These are phyloP conservation scores for Cercospora sesami DNA, from an alignment of 2,329 filamentous ascomycete genomes.

Conservation along the genomic window DNA sequence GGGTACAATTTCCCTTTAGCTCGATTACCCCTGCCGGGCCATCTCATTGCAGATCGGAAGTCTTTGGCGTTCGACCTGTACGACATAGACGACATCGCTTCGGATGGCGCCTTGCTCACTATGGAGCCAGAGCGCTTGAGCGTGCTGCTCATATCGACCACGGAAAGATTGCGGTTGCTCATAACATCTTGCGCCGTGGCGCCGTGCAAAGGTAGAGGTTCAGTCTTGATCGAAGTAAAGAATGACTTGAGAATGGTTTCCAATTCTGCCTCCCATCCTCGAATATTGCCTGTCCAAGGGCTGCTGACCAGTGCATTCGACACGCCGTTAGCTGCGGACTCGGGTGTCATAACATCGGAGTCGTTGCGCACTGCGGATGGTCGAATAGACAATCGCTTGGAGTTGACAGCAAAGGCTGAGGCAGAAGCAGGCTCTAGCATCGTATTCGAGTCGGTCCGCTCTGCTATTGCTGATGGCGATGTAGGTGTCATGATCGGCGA, in stretches of 20 bases:
- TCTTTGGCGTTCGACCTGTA: constrained; percentile 67
- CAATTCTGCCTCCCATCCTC: constrained; percentile 83
- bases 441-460: constrained; percentile 11
- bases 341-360: constrained; percentile 38
- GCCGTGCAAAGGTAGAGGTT: constrained; percentile 83
- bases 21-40: constrained; percentile 72
- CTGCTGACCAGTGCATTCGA: constrained; percentile 76
- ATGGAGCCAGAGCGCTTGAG: constrained; percentile 85
- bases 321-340: constrained; percentile 50
- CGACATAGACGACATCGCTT: constrained; percentile 64
- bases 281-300: constrained; percentile 71
- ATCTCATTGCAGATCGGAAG: constrained; percentile 65
- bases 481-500: constrained; percentile 13
- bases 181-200: constrained; percentile 54
- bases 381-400: constrained; percentile 47
- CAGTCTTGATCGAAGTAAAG: constrained; percentile 83
- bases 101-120: constrained; percentile 88
- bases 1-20: constrained; percentile 76
- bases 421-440: not conserved
- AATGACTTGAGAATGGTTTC: constrained; percentile 91
- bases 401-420: constrained; percentile 29
- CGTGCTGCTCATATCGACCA: constrained; percentile 50
- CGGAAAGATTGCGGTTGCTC: constrained; percentile 57
- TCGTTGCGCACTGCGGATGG: constrained; percentile 40
- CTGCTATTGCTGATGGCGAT: not conserved